Conservation (phyloP, 805 yeast species). For the Lachancea lanzarotensis region DNA sequence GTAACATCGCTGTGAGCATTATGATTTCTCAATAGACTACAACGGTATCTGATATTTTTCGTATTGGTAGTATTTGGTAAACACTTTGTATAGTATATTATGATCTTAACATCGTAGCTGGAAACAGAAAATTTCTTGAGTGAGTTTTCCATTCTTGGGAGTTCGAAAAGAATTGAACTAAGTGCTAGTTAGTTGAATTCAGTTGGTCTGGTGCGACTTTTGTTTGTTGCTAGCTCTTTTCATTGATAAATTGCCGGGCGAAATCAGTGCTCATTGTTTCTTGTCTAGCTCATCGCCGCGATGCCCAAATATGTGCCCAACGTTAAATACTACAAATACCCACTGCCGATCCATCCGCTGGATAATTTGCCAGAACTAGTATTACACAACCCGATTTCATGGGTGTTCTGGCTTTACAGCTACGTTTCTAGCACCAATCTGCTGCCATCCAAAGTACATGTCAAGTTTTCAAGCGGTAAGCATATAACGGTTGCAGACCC, state of each 20-base stretch:
- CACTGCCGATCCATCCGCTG: conserved; percentile 51
- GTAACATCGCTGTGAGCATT: conserved; percentile 54
- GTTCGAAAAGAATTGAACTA: too few species aligned
- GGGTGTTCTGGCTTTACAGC: conserved; percentile 41
- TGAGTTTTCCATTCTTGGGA: too few species aligned
- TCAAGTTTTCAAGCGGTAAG: conserved; percentile 32
- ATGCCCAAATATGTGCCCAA: conserved; percentile 33
- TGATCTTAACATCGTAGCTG: too few species aligned
- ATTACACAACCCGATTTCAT: conserved; percentile 65
- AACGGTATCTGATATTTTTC: conserved; percentile 79
- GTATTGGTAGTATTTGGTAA: not conserved
- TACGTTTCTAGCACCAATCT: conserved; percentile 22
- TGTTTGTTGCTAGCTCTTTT: too few species aligned
- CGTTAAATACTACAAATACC: conserved; percentile 37
- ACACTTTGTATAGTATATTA: too few species aligned
- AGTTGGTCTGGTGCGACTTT: too few species aligned
- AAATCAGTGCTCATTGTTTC: too few species aligned
- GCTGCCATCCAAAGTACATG: conserved; percentile 15
- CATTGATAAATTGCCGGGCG: too few species aligned
- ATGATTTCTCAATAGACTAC: conserved; percentile 83
- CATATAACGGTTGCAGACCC: conserved; percentile 34
- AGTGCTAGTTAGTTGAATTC: too few species aligned
- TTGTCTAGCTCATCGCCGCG: not conserved
- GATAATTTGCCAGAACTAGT: conserved; percentile 45
- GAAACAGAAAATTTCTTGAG: too few species aligned